These are phyloP conservation scores for Plasmodium blacklocki DNA, from an alignment of 169 alveolate species.

Conservation along the genomic window DNA sequence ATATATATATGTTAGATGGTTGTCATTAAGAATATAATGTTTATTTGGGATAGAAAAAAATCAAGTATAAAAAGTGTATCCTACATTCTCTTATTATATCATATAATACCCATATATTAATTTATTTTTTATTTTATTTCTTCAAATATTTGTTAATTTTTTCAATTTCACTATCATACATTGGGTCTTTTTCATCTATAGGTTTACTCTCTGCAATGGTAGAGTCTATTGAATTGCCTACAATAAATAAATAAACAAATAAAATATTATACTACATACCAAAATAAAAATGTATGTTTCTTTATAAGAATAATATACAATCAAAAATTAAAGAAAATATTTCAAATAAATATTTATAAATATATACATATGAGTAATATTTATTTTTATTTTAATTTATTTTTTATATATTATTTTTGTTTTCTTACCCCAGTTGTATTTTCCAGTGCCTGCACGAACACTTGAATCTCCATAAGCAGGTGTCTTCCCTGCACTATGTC, in stretches of 20 bases:
- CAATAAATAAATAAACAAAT: not conserved
- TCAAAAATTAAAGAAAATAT: not conserved
- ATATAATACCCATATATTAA: no score
- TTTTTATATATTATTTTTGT: not conserved
- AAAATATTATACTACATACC: not conserved
- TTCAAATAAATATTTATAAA: not conserved
- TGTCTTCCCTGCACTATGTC: conserved; percentile 76
- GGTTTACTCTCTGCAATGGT: conserved; percentile 15
- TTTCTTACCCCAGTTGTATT: conserved; percentile 69
- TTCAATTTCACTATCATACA: conserved; percentile 75
- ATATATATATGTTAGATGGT: no score
- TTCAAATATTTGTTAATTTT: conserved; percentile 11
- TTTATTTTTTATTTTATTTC: conserved; percentile 7
- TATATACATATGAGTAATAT: not conserved
- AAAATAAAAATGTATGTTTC: not conserved
- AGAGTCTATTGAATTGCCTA: conserved; percentile 48
- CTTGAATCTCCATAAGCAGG: conserved; percentile 62
- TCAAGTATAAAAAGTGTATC: no score
- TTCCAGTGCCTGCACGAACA: conserved; percentile 72
- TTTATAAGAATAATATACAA: not conserved
- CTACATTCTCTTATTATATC: no score
- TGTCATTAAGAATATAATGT: no score
- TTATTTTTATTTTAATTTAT: not conserved
- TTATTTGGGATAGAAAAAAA: no score
- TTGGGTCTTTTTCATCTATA: conserved; percentile 69